Conservation (phyloP, 805 yeast species). For the Wickerhamomyces kurtzmanii region DNA sequence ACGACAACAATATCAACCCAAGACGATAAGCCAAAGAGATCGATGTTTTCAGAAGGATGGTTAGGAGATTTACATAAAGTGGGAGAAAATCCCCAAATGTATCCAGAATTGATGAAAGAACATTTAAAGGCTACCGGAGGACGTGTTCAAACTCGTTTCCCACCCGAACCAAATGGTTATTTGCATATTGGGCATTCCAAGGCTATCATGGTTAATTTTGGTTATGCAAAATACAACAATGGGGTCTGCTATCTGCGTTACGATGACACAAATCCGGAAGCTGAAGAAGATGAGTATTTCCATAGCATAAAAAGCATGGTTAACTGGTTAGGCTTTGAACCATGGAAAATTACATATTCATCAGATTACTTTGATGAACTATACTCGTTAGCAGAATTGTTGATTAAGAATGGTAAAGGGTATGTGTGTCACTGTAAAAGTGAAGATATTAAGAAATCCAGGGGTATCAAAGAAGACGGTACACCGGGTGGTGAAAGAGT, state of each 20-base stretch:
- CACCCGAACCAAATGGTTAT: conserved; percentile 98
- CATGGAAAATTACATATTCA: conserved; percentile 92
- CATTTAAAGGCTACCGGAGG: conserved; percentile 78
- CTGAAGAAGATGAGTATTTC: conserved; percentile 90
- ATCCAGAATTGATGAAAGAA: conserved; percentile 72
- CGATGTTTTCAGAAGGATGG: conserved; percentile 94
- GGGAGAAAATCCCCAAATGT: conserved; percentile 89
- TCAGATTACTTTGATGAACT: conserved; percentile 90
- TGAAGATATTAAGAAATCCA: conserved; percentile 80
- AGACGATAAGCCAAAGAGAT: conserved; percentile 27
- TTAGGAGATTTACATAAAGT: conserved; percentile 91
- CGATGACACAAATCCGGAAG: conserved; percentile 98
- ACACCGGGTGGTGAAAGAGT: conserved; percentile 87
- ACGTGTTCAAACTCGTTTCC: conserved; percentile 86
- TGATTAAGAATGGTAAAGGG: conserved; percentile 64
- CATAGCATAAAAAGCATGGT: conserved; percentile 78
- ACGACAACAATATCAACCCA: conserved; percentile 5
- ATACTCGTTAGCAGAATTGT: conserved; percentile 79
- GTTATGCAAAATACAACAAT: conserved; percentile 80
- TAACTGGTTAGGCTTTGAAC: conserved; percentile 88
- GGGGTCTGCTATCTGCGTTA: conserved; percentile 90
- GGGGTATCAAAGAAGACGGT: conserved; percentile 90
- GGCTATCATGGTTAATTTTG: conserved; percentile 96
- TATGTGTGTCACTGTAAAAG: conserved; percentile 92
- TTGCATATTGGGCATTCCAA: conserved; percentile 96